Base-by-base conservation (phyloP, 352 stramenopile genomes). In the Phytophthora fragariaefolia region DNA sequence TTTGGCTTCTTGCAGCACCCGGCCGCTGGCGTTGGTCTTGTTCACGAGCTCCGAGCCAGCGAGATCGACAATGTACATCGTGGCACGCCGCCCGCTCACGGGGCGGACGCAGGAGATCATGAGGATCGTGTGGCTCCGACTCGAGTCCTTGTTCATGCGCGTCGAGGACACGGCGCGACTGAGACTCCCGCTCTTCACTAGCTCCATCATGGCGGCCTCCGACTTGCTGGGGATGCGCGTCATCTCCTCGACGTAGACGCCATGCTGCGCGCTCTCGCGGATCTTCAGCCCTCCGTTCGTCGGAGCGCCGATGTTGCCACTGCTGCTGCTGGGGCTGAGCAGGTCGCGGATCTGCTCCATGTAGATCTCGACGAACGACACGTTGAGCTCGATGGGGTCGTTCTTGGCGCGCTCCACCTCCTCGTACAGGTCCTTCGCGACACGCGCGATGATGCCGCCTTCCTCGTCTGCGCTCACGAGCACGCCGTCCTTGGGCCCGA, bases 141-240 rank as follows among this genome's bases (percentile, higher is more conserved):
- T 92, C 56, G 82, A 91, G 53, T 91, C 81, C 65, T 97, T 93
- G 67, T 98, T 98, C 91, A 98, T 97, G 15, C 88, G 72, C 10
- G 91, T 98, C 1, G 81, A 89, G 1, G 78, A 74, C 28, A 92
- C 82, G 0, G 82, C 80, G 12, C 85, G 82, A 58, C 89, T 89
- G 27, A 87, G 73, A 6, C 73, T 89, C 7, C 85, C 82, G 2
- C 66, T 74, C 50, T 86, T 80, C 5, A 92, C 77, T 26, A 91
- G 68, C 24, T 92, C 78, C 54, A 91, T 79, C 74, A 90, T 92
- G 22, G 69, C 58, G 6, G 63, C 60, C 47, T 85, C 77, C 1
- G 58, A 80, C 18, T 63, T 62, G 32, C 63, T 82, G 4, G 34
- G 48, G 22, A 89, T 67, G 13, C 86, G 71, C 13, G 64, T 85